Percentiles rank a stretch among this genome's conserved stretches.
Conservation (phyloP, 2,329 filamentous ascomycete species). For the Lecanosticta acicola region DNA sequence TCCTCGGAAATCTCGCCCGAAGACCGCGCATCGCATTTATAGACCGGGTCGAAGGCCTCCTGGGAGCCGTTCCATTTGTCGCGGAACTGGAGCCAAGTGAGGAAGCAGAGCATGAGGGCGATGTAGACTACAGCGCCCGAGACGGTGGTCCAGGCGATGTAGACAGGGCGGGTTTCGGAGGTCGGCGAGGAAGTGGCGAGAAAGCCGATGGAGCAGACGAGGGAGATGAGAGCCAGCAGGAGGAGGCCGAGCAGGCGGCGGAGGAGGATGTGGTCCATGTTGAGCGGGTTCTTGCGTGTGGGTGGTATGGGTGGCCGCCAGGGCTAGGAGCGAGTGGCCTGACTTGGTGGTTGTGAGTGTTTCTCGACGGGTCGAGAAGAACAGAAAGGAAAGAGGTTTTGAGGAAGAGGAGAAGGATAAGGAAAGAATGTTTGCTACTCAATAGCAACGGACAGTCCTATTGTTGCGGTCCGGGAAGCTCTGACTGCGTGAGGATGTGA, state of each 20-base stretch:
- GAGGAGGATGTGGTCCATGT: not conserved
- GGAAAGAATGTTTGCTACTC: not conserved
- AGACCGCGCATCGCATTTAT: not conserved
- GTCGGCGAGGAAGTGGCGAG: not conserved
- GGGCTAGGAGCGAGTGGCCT: not conserved
- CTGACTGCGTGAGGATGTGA: not conserved
- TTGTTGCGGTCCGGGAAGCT: not conserved
- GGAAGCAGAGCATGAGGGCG: not conserved
- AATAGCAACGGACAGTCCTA: not conserved
- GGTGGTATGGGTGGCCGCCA: not conserved
- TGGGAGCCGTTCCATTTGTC: not conserved
- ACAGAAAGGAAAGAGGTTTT: not conserved
- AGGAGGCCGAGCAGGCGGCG: not conserved
- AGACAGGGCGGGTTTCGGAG: not conserved
- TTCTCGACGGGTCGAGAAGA: not conserved
- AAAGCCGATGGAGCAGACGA: not conserved
- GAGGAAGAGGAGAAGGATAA: not conserved
- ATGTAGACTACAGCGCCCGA: not conserved
- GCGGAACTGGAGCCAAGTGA: not conserved
- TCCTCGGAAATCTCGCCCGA: not conserved
- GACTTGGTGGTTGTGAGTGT: not conserved
- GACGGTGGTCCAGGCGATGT: constrained; percentile 3
- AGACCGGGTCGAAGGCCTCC: not conserved
- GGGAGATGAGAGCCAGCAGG: not conserved
- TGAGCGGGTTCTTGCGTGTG: not conserved